phyloP scores from a whole-genome alignment of 495 filamentous ascomycete genomes.

The Hypomontagnella monticulosa region DNA sequence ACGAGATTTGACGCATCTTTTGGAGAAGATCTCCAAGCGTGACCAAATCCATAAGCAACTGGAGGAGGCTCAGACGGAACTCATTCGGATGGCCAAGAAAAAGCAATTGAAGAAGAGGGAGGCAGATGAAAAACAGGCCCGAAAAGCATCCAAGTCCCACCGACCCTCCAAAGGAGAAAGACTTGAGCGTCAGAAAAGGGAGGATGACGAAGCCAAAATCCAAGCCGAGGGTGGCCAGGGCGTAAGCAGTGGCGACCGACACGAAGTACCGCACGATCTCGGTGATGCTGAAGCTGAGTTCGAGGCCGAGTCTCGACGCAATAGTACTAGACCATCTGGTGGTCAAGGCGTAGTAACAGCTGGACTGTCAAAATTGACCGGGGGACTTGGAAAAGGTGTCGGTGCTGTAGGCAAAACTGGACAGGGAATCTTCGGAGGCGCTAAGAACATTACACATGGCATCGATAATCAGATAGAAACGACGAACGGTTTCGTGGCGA shows the following conservation, averaged over 20 bases:
- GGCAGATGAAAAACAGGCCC: constrained; percentile 69
- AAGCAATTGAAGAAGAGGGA: constrained; percentile 73
- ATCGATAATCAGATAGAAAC: constrained; percentile 66
- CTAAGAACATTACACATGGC: constrained; percentile 68
- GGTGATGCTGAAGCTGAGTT: constrained; percentile 70
- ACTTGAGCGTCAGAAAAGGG: constrained; percentile 52
- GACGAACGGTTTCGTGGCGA: constrained; percentile 63
- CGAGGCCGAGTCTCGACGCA: constrained; percentile 23
- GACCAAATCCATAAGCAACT: constrained; percentile 75
- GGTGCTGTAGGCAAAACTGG: constrained; percentile 49
- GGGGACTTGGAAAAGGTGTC: constrained; percentile 53
- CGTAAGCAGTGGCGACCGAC: constrained; percentile 83
- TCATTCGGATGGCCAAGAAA: constrained; percentile 82
- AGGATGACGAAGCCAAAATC: constrained; percentile 67
- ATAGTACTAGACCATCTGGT: constrained; percentile 33
- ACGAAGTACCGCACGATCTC: constrained; percentile 78
- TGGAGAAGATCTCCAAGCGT: constrained; percentile 84
- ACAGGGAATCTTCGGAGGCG: constrained; percentile 56
- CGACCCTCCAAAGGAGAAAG: constrained; percentile 62
- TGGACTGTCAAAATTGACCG: constrained; percentile 51
- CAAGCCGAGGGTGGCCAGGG: constrained; percentile 73
- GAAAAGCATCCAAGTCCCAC: constrained; percentile 58
- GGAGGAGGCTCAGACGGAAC: constrained; percentile 83
- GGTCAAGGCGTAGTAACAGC: constrained; percentile 41
- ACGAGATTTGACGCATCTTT: constrained; percentile 85